Evolutionary conservation across 192 early-diverging fungal species (phyloP).

Genomic region (Mortierella alpina): DNA sequence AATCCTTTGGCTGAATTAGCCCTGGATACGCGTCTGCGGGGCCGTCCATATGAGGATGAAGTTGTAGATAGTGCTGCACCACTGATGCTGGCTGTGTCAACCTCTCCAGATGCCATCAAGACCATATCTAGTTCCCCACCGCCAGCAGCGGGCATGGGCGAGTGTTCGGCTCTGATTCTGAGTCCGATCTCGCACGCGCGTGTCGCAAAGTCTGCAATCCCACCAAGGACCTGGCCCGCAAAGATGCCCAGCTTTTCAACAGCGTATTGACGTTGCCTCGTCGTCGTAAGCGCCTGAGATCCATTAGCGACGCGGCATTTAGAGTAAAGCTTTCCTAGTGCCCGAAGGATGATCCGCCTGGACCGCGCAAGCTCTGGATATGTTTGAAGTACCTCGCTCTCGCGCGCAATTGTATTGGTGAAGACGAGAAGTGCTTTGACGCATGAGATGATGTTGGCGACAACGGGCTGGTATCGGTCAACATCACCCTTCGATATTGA

Average conservation of each 20-base stretch:
- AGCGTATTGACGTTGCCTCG: conserved; percentile 35
- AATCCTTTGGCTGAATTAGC: conserved; percentile 46
- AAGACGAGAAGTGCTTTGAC: conserved; percentile 33
- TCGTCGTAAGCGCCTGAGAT: conserved; percentile 21
- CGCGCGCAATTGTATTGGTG: conserved; percentile 49
- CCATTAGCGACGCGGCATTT: conserved; percentile 45
- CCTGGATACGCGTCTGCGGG: conserved; percentile 29
- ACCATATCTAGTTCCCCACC: conserved; percentile 6
- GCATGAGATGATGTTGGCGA: conserved; percentile 34
- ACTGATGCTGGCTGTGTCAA: background rate
- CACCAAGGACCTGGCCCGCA: conserved; percentile 21
- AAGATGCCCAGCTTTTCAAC: conserved; percentile 36
- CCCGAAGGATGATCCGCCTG: conserved; percentile 32
- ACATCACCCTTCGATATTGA: conserved; percentile 15
- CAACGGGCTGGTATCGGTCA: conserved; percentile 31
- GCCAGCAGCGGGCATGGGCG: background rate
- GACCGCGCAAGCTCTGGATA: conserved; percentile 38
- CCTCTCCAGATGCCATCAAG: background rate
- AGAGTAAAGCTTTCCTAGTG: conserved; percentile 40
- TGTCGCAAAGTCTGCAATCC: conserved; percentile 39
- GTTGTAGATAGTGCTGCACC: too few species aligned
- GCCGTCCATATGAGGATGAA: conserved; percentile 10
- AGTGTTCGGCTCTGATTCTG: conserved; percentile 9
- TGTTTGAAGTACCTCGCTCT: conserved; percentile 23
- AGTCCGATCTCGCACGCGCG: conserved; percentile 35